phyloP scores from a whole-genome alignment of 768 basidiomycete species.

The Trametes coccinea region DNA sequence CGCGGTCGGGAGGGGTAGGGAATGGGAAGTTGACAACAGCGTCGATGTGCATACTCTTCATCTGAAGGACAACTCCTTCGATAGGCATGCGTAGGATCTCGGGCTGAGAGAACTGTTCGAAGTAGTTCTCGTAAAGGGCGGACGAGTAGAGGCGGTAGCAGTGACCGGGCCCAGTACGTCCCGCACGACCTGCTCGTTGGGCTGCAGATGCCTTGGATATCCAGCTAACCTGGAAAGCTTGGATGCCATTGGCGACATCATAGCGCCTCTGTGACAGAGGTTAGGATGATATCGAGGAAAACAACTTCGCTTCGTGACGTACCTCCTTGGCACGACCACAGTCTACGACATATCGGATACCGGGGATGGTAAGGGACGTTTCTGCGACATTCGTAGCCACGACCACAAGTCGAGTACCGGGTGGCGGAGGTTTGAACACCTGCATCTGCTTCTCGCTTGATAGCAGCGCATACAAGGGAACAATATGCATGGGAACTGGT shows the following conservation, averaged over 20 bases:
- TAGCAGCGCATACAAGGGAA: conserved; percentile 91
- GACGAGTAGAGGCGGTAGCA: conserved; percentile 98
- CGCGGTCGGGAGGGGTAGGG: conserved; percentile 89
- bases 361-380: conserved; percentile 95
- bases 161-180: conserved; percentile 96
- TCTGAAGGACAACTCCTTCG: conserved; percentile 94
- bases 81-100: conserved; percentile 96
- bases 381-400: conserved; percentile 97
- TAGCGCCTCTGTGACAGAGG: conserved; percentile 64
- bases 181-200: conserved; percentile 94
- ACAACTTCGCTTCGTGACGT: conserved; percentile 3
- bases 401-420: conserved; percentile 82
- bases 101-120: conserved; percentile 82
- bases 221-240: conserved; percentile 92
- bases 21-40: conserved; percentile 97
- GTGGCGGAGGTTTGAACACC: conserved; percentile 85
- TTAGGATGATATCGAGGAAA: conserved; percentile 1
- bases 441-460: conserved; percentile 94
- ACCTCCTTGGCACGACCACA: conserved; percentile 95
- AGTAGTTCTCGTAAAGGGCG: conserved; percentile 90
- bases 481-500: conserved; percentile 88
- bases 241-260: conserved; percentile 78
- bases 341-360: conserved; percentile 97
- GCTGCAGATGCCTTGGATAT: conserved; percentile 93
- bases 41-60: conserved; percentile 99